Base-by-base conservation (phyloP, 2,329 filamentous ascomycete species). In the Pseudogymnoascus sp. region DNA sequence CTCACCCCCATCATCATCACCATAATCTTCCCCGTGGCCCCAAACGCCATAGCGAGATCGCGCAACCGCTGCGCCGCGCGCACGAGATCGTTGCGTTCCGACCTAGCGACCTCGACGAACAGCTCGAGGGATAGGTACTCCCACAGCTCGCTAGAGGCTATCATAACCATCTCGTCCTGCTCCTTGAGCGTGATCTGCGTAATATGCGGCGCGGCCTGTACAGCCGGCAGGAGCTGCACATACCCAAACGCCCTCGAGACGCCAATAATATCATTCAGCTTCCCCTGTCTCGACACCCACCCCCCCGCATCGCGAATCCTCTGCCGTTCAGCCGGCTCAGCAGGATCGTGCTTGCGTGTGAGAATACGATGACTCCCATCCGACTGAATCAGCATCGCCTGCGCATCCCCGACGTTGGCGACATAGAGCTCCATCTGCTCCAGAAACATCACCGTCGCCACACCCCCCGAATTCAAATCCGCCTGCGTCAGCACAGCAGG, bases 1-100 rank as follows among this genome's bases (percentile, higher is more conserved):
- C 89, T 88, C 38, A 99, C 89, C 62, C 93, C 93, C 62, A 99
- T 87, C 80, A 99, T 91, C 93, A 97, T 97, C 49, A 99, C 91
- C 93, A 97, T 97, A 66, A 97, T 90, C 78, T 99, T 99, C 71
- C 88, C 89, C 1, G 88, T 93, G 11, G 93, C 91, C 61, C 95
- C 95, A 73, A 97, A 97, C 1, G 93, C 91, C 72, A 99, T 96
- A 43, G 95, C 95, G 62, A 97, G 80, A 77, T 99, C 95, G 63
- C 95, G 87, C 33, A 99, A 83, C 77, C 96, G 96, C 74, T 97
- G 93, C 3, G 95, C 89, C 14, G 93, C 95, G 62, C 91, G 85
- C 95, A 99, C 99, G 49, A 97, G 81, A 73, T 99, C 93, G 52
- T 85, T 84, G 5, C 92, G 87, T 75, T 96, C 93, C 23, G 89